Base-by-base conservation (phyloP, 495 filamentous ascomycete genomes). In the Penicillium cataractarum region DNA sequence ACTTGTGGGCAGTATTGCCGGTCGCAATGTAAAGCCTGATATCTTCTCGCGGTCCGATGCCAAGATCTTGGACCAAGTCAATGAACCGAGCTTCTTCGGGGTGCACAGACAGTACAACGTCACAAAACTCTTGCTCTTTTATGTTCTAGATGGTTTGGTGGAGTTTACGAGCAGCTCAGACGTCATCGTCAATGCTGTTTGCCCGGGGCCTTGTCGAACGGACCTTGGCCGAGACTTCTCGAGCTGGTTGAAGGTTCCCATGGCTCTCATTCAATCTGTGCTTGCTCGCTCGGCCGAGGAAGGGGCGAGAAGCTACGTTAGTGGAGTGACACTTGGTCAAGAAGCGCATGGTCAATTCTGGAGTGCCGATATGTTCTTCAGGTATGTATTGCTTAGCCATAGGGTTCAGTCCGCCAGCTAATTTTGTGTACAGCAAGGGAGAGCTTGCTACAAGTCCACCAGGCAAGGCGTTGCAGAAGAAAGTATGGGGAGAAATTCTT, bases 301-400 rank as follows among this genome's bases (percentile, higher is more conserved):
- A 26, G 76, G 76, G 5, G 55, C 57, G 13, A 57, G 76, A 33
- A 66, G 65, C 8, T 42, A 76, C n/a, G 73, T 75, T 6, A 72
- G 75, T 48, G 76, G 69, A 2, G 69, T 70, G 21, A 60, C 39
- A 2, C 24, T 74, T 35, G 74, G 71, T 2, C 21, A n/a, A 6
- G 71, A 75, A 42, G 66, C 68, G 10, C 65, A 71, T 27, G 76
- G 74, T 1, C 57, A 50, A 57, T 63, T 73, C 27, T 78, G 71
- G 76, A 46, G 31, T 31, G 42, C 55, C 13, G 55, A 58, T 10
- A 48, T 21, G 3, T 58, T 58, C 19, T n/a, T 46, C 40, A 44
- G 46, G 55, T 58, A 58, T 19, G 55, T 48, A 52, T 6, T 35
- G 40, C n/a, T 7, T 22, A 22, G 21, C 6, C 0, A 22, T 12